Evolutionary conservation across 768 basidiomycete genomes (phyloP).

Genomic region (Cyclocybe cylindracea): DNA sequence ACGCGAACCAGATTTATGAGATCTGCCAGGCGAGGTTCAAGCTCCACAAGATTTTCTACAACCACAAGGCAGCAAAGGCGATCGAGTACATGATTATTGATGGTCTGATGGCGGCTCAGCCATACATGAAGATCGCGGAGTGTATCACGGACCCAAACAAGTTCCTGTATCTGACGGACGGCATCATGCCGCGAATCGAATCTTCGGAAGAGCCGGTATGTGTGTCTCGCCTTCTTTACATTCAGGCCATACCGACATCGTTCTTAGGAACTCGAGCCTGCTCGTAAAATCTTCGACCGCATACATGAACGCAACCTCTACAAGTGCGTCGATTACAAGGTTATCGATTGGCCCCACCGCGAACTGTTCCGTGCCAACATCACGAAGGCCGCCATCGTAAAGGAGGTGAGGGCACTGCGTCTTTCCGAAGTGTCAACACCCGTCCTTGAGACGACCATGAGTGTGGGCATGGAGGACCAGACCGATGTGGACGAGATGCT

Average conservation of each 20-base stretch:
- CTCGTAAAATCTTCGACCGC: slow-evolving; percentile 63
- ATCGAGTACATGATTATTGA: slow-evolving; percentile 89
- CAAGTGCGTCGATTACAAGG: slow-evolving; percentile 65
- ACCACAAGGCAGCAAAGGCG: slow-evolving; percentile 76
- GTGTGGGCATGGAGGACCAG: no score
- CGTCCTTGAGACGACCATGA: no score
- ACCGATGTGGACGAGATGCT: no score
- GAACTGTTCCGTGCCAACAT: slow-evolving; percentile 37
- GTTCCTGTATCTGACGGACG: slow-evolving; percentile 69
- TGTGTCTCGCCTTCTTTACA: slow-evolving; percentile 1
- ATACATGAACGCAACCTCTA: slow-evolving; percentile 69
- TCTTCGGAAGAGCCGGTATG: slow-evolving; percentile 50
- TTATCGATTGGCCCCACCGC: slow-evolving; percentile 40
- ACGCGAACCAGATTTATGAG: slow-evolving; percentile 74
- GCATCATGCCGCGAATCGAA: slow-evolving; percentile 64
- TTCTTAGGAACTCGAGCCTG: slow-evolving; percentile 54
- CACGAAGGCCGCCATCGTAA: slow-evolving; percentile 44
- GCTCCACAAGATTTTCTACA: slow-evolving; percentile 83
- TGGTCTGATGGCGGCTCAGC: slow-evolving; percentile 67
- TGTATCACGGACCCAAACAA: slow-evolving; percentile 56
- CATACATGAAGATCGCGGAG: slow-evolving; percentile 58
- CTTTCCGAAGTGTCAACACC: background rate
- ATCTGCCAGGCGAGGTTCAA: slow-evolving; percentile 75
- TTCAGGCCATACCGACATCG: background rate
- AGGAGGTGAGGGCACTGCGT: slow-evolving; percentile 31